A percentile compares a stretch with the other conserved stretches of the same genome.
These are phyloP conservation scores for Ilyonectria destructans DNA, from an alignment of 2,329 filamentous ascomycete species.

Conservation along the genomic window DNA sequence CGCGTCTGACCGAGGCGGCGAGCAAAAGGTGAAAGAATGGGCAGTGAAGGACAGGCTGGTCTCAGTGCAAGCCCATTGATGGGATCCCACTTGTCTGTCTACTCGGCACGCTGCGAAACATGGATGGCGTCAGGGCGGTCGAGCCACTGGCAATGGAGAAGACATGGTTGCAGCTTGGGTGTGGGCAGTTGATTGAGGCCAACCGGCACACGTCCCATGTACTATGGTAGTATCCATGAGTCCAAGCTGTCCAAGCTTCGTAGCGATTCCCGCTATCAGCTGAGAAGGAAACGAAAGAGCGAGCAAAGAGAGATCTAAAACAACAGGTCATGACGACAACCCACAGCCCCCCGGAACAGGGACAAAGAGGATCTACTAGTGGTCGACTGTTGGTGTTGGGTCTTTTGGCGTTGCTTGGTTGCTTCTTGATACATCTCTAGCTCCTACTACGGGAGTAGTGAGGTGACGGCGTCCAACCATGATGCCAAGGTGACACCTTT, in stretches of 20 bases:
- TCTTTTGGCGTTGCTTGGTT: background rate
- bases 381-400: background rate
- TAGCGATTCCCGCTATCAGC: background rate
- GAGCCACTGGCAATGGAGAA: conserved; percentile 2
- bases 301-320: background rate
- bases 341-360: conserved; percentile 1
- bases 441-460: conserved; percentile 13
- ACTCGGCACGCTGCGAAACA: conserved; percentile 26
- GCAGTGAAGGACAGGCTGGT: conserved; percentile 5
- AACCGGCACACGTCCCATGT: conserved; percentile 12
- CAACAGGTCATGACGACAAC: conserved; percentile 4
- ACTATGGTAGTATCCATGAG: conserved; percentile 17
- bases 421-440: conserved; percentile 1
- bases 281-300: background rate
- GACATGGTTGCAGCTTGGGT: background rate
- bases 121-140: conserved; percentile 20
- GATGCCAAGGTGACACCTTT: conserved; percentile 23
- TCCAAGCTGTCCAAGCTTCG: background rate
- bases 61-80: background rate
- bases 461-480: conserved; percentile 31
- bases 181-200: conserved; percentile 18
- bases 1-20: background rate
- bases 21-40: background rate
- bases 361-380: background rate
- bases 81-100: conserved; percentile 3